phyloP scores from a whole-genome alignment of 2,329 filamentous ascomycete genomes.

The Coniochaeta ligniaria region DNA sequence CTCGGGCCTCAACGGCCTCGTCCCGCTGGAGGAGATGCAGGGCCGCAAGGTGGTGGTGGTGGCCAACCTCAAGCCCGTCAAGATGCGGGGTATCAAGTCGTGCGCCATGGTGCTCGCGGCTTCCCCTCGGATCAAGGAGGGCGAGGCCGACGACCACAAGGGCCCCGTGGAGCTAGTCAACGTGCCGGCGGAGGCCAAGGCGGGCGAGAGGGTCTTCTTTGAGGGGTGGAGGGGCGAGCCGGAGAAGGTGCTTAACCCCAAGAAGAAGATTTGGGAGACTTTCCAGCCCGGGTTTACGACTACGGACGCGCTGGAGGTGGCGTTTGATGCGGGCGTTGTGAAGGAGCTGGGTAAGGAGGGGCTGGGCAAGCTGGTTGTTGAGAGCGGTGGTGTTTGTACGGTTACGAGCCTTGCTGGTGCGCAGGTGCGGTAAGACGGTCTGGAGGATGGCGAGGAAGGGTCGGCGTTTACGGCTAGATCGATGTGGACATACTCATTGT shows the following conservation, averaged over 20 bases:
- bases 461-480: neutral
- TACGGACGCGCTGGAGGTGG: constrained; percentile 71
- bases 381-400: constrained; percentile 71
- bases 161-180: constrained; percentile 87
- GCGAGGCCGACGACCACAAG: constrained; percentile 77
- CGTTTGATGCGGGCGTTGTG: constrained; percentile 73
- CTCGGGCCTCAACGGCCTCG: constrained; percentile 87
- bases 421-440: constrained; percentile 61
- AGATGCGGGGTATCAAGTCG: constrained; percentile 83
- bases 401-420: constrained; percentile 76
- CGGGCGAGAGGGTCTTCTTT: constrained; percentile 86
- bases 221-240: constrained; percentile 92
- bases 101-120: constrained; percentile 91
- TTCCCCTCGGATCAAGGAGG: constrained; percentile 74
- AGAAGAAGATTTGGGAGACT: constrained; percentile 99
- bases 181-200: constrained; percentile 69
- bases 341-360: constrained; percentile 69
- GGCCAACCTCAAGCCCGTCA: constrained; percentile 97
- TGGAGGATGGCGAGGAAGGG: neutral
- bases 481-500: neutral
- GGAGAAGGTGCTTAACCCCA: constrained; percentile 90
- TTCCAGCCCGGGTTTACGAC: constrained; percentile 96
- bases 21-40: constrained; percentile 95
- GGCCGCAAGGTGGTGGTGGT: constrained; percentile 90
- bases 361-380: constrained; percentile 63